Conservation (phyloP, 345 rosid species). For the Durio zibethinus region DNA sequence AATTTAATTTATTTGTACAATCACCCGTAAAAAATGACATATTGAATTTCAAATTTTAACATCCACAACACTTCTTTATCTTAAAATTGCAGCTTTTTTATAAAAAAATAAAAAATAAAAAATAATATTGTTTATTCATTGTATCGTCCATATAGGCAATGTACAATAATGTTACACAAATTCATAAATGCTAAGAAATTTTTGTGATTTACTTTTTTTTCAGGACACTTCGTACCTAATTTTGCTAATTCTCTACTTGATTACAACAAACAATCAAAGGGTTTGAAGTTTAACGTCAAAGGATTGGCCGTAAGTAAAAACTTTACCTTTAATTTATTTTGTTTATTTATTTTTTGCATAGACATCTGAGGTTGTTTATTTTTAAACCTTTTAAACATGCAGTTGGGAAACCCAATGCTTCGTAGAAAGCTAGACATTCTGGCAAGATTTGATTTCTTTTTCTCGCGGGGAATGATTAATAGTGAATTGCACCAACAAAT, state of each 20-base stretch:
- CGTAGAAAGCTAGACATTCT: neutral
- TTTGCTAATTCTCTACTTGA: neutral
- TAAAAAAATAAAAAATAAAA: too few relatives aligned
- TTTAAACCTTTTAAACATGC: neutral
- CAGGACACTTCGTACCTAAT: neutral
- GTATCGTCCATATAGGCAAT: too few relatives aligned
- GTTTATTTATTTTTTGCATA: too few relatives aligned
- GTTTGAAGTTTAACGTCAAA: neutral
- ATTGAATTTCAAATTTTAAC: too few relatives aligned
- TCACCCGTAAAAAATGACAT: too few relatives aligned
- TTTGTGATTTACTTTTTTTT: neutral
- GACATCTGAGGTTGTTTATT: neutral
- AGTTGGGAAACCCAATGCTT: constrained; percentile 11
- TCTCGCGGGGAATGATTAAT: neutral
- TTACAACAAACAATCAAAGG: neutral
- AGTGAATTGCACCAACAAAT: neutral
- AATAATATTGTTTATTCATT: too few relatives aligned
- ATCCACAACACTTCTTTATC: too few relatives aligned
- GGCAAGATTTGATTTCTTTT: neutral
- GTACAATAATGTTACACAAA: too few relatives aligned
- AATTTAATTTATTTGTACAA: too few relatives aligned
- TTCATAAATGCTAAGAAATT: neutral
- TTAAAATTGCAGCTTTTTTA: too few relatives aligned
- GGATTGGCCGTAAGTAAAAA: neutral
- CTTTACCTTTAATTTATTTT: neutral